phyloP scores from a whole-genome alignment of 495 filamentous ascomycete species.

The Neurospora intermedia region DNA sequence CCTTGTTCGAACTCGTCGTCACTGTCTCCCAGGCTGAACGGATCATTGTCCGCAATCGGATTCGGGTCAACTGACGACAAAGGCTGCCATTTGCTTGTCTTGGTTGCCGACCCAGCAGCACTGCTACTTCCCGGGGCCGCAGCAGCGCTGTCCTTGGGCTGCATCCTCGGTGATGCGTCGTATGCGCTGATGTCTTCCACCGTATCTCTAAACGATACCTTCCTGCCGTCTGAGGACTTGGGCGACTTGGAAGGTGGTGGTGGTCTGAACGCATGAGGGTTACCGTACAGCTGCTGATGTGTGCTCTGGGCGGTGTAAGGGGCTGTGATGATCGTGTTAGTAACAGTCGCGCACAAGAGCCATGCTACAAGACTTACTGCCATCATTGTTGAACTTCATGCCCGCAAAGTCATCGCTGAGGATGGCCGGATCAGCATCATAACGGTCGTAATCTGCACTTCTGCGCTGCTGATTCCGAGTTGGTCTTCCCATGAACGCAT shows the following conservation, averaged over 20 bases:
- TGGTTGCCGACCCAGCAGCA: slow-evolving; percentile 28
- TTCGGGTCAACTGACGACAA: slow-evolving; percentile 77
- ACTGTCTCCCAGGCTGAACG: slow-evolving; percentile 92
- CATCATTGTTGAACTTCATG: slow-evolving; percentile 68
- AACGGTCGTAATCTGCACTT: slow-evolving; percentile 76
- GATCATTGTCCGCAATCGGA: slow-evolving; percentile 84
- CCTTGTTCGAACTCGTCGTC: slow-evolving; percentile 70
- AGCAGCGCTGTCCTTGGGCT: slow-evolving; percentile 18
- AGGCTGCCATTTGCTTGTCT: slow-evolving; percentile 93
- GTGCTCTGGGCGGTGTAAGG: slow-evolving; percentile 15
- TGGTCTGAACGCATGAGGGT: slow-evolving; percentile 72
- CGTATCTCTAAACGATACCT: slow-evolving; percentile 68
- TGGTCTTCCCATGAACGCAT: slow-evolving; percentile 25
- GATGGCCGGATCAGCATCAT: slow-evolving; percentile 91
- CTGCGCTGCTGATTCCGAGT: slow-evolving; percentile 43
- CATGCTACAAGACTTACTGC: slow-evolving; percentile 41
- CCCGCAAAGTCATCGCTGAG: slow-evolving; percentile 85
- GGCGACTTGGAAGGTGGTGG: slow-evolving; percentile 49
- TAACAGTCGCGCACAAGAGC: slow-evolving; percentile 2
- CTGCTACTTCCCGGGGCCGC: slow-evolving; percentile 9
- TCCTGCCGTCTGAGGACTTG: slow-evolving; percentile 49
- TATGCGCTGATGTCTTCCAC: slow-evolving; percentile 75
- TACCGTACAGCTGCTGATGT: slow-evolving; percentile 53
- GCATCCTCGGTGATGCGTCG: slow-evolving; percentile 44
- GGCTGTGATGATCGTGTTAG: neutral